Conservation (phyloP, 257 asterid species). For the Leptodermis oblonga region DNA sequence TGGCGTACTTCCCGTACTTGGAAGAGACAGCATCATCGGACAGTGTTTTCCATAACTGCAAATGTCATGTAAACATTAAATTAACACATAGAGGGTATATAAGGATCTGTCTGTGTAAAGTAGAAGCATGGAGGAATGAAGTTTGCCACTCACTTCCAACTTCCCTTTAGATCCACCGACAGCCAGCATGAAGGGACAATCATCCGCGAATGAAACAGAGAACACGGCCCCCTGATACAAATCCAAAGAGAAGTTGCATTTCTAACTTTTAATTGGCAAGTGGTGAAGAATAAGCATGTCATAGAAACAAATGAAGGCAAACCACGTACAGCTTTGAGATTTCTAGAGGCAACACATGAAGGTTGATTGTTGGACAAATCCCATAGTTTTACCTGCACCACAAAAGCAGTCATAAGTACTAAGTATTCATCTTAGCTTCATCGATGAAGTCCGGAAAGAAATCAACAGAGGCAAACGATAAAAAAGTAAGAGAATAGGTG, state of each 20-base stretch:
- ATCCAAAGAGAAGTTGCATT: slow-evolving; percentile 1
- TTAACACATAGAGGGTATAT: neutral
- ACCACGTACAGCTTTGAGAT: slow-evolving; percentile 41
- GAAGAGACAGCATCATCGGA: slow-evolving; percentile 48
- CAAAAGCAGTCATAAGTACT: neutral
- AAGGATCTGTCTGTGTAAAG: neutral
- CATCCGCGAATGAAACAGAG: slow-evolving; percentile 72
- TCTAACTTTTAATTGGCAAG: neutral
- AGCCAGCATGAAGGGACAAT: slow-evolving; percentile 64
- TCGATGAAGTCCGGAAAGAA: neutral
- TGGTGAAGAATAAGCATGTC: neutral
- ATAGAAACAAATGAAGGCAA: neutral
- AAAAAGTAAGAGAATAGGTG: neutral
- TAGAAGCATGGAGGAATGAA: neutral
- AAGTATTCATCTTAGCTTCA: neutral
- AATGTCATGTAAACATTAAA: slow-evolving; percentile 8
- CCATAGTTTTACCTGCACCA: slow-evolving; percentile 86
- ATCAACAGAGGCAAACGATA: slow-evolving; percentile 13
- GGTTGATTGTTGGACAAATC: slow-evolving; percentile 70
- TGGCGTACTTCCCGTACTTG: slow-evolving; percentile 35
- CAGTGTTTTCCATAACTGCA: slow-evolving; percentile 62
- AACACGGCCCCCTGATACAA: slow-evolving; percentile 77
- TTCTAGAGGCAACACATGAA: slow-evolving; percentile 47
- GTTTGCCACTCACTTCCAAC: slow-evolving; percentile 44
- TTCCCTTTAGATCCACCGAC: slow-evolving; percentile 87